These are phyloP conservation scores for Cenchrus purpureus DNA, from an alignment of 176 grass and related monocot genomes.

Conservation along the genomic window DNA sequence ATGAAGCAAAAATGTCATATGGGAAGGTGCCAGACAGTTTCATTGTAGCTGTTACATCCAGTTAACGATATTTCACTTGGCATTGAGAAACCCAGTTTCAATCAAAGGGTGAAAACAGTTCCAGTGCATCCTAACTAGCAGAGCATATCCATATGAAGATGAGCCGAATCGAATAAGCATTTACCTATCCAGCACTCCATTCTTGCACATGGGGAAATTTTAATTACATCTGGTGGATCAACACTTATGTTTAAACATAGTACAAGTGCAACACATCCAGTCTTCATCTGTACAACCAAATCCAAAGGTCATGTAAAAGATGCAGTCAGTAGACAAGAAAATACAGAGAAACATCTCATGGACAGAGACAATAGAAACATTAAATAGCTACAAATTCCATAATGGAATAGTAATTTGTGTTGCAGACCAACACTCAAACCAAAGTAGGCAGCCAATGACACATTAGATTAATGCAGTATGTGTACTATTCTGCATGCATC, in stretches of 20 bases:
- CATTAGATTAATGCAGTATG: too few relatives aligned
- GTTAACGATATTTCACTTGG: neutral
- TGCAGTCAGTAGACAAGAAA: neutral
- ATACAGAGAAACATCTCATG: neutral
- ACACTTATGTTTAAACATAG: conserved; percentile 99
- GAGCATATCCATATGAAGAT: neutral
- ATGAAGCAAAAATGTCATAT: neutral
- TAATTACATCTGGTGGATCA: conserved; percentile 97
- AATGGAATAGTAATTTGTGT: conserved; percentile 10
- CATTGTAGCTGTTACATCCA: neutral
- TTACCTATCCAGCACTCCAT: conserved; percentile 99
- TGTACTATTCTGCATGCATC: too few relatives aligned
- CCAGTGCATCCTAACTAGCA: conserved; percentile 2
- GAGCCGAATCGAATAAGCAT: neutral
- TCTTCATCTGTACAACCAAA: conserved; percentile 92
- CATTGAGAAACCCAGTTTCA: conserved; percentile 29
- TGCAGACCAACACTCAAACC: conserved; percentile 2
- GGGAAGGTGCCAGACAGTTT: too few relatives aligned
- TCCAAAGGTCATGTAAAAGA: conserved; percentile 32
- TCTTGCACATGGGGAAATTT: conserved; percentile 97
- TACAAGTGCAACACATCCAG: conserved; percentile 93
- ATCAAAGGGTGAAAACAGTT: conserved; percentile 5
- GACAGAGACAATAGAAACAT: neutral
- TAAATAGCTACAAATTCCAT: neutral
- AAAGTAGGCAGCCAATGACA: neutral